phyloP scores from a whole-genome alignment of 2,329 filamentous ascomycete genomes.

The Torrubiella hemipterigena region DNA sequence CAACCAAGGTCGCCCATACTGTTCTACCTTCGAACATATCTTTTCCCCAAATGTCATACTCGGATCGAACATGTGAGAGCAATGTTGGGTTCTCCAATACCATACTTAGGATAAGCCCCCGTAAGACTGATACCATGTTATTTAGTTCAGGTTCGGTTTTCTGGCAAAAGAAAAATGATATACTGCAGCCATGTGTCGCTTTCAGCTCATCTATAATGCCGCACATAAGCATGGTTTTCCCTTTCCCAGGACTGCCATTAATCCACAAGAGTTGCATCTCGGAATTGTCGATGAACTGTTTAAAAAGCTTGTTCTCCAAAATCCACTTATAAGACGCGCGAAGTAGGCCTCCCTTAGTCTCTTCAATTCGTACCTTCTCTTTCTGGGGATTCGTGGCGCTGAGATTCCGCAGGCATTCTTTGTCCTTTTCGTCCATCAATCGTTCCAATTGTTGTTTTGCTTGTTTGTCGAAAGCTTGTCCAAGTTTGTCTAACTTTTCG shows the following conservation, averaged over 20 bases:
- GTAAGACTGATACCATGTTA: conserved; percentile 24
- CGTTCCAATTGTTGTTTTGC: too few relatives aligned
- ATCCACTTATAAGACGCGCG: conserved; percentile 22
- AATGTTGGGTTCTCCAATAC: conserved; percentile 18
- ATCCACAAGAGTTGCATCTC: conserved; percentile 18
- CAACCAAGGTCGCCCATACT: conserved; percentile 20
- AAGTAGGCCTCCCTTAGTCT: conserved; percentile 20
- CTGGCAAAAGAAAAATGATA: conserved; percentile 29
- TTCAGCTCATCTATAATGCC: conserved; percentile 15
- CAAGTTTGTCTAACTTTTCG: too few relatives aligned
- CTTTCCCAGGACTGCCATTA: conserved; percentile 21
- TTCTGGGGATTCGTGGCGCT: conserved; percentile 15
- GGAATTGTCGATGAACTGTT: conserved; percentile 3
- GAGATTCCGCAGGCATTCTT: conserved; percentile 13
- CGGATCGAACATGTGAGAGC: conserved; percentile 17
- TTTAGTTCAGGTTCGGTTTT: conserved; percentile 22
- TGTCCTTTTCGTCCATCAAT: too few relatives aligned
- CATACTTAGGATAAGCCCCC: conserved; percentile 29
- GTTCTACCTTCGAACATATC: conserved; percentile 25
- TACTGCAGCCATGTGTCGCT: neutral
- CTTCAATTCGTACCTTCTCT: conserved; percentile 23
- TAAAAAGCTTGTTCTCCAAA: conserved; percentile 14
- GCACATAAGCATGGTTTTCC: conserved; percentile 22
- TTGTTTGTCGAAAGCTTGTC: too few relatives aligned
- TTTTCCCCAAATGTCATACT: conserved; percentile 20